phyloP scores from a whole-genome alignment of 805 yeast species.

The Kazachstania taianensis region DNA sequence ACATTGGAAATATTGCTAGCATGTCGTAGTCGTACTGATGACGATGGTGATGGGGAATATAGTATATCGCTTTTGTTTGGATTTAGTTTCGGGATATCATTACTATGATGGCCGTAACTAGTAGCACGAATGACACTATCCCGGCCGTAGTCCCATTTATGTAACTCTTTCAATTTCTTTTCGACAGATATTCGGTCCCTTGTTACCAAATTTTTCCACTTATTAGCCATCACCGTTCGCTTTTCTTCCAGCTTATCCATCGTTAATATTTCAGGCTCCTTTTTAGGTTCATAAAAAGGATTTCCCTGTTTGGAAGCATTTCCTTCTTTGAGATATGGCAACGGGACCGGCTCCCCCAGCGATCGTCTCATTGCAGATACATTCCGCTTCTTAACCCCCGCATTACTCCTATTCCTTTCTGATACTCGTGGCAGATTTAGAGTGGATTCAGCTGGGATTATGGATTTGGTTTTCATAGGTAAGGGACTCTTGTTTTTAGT shows the following conservation, averaged over 20 bases:
- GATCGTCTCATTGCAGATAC: constrained; percentile 6
- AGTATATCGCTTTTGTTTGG: no score
- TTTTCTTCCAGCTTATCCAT: constrained; percentile 4
- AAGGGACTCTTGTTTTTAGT: no score
- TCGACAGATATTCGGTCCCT: constrained; percentile 11
- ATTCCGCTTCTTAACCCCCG: neutral
- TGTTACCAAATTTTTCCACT: constrained; percentile 11
- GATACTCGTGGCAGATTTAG: no score
- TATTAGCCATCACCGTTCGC: constrained; percentile 10
- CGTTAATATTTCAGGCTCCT: constrained; percentile 1
- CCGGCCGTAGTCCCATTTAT: neutral
- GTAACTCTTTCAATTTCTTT: constrained; percentile 11
- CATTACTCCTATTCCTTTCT: no score
- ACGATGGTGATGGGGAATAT: neutral
- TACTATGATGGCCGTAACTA: no score
- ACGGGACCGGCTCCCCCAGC: constrained; percentile 33
- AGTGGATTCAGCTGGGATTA: no score
- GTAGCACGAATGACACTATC: no score
- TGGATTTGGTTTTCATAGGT: no score
- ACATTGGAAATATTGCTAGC: neutral
- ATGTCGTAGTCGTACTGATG: no score
- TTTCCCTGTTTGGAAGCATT: neutral
- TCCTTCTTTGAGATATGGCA: constrained; percentile 24
- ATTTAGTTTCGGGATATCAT: no score
- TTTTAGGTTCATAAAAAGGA: neutral